These are phyloP conservation scores for Colletotrichum zoysiae DNA, from an alignment of 2,329 filamentous ascomycete genomes.

Conservation along the genomic window DNA sequence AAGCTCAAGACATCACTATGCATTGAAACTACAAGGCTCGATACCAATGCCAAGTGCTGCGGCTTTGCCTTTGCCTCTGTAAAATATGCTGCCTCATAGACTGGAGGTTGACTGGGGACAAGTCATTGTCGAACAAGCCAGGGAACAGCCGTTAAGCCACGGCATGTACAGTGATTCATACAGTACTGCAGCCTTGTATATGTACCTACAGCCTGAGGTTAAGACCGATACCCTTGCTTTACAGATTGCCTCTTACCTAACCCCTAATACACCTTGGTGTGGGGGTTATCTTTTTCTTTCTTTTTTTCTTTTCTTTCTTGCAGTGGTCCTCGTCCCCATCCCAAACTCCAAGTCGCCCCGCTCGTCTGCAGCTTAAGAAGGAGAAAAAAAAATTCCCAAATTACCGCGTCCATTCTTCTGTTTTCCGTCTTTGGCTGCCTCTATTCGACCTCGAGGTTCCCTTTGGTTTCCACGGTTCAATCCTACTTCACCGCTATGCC, in stretches of 20 bases:
- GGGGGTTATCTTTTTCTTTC: no score
- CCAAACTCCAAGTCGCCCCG: slow-evolving; percentile 11
- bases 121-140: background rate
- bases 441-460: background rate
- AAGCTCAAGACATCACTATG: background rate
- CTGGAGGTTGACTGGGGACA: background rate
- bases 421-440: background rate
- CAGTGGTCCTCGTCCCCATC: slow-evolving; percentile 3
- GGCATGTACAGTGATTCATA: no score
- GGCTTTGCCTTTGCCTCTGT: background rate
- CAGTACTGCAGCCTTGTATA: no score
- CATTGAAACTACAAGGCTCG: background rate
- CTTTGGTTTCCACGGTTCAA: slow-evolving; percentile 4
- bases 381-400: slow-evolving; percentile 24
- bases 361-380: slow-evolving; percentile 1
- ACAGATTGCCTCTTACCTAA: background rate
- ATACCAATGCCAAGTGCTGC: background rate
- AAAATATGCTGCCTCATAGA: background rate
- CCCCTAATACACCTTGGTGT: no score
- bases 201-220: background rate
- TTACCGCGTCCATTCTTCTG: no score
- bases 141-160: background rate
- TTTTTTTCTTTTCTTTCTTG: no score
- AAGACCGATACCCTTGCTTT: no score
- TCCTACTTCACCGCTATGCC: slow-evolving; percentile 41